Percentiles rank a stretch among this genome's conserved stretches.
Conservation (phyloP, 768 basidiomycete species). For the Dictyophora rubrovolvata region DNA sequence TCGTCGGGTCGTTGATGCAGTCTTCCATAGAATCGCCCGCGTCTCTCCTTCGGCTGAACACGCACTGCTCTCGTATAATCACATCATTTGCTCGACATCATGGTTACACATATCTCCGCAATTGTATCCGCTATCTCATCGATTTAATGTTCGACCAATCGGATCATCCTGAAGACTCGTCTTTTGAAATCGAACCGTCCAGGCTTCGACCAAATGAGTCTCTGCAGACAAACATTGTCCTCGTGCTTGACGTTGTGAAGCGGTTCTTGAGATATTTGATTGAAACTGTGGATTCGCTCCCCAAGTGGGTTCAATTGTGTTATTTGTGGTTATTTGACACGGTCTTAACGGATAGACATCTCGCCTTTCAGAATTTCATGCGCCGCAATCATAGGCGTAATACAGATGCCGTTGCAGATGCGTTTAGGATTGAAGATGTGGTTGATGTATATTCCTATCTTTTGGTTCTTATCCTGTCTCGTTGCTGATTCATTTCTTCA, state of each 20-base stretch:
- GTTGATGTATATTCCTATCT: slow-evolving; percentile 29
- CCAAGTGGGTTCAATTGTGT: not conserved
- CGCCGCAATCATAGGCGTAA: slow-evolving; percentile 50
- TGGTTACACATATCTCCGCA: slow-evolving; percentile 82
- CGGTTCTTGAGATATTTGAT: slow-evolving; percentile 41
- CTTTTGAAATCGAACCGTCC: slow-evolving; percentile 67
- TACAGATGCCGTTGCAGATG: slow-evolving; percentile 47
- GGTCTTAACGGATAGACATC: slow-evolving; percentile 30
- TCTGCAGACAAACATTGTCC: slow-evolving; percentile 48
- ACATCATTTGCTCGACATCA: slow-evolving; percentile 80
- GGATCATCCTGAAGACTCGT: slow-evolving; percentile 58
- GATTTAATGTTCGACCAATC: slow-evolving; percentile 48
- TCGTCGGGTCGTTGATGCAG: not conserved
- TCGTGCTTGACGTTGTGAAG: slow-evolving; percentile 61
- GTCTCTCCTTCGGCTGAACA: slow-evolving; percentile 72
- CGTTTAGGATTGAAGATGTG: slow-evolving; percentile 50
- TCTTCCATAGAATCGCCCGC: not conserved
- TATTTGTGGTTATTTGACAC: not conserved
- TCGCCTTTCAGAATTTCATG: slow-evolving; percentile 62
- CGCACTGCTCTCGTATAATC: slow-evolving; percentile 76
- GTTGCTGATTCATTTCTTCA: not conserved
- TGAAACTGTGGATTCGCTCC: not conserved
- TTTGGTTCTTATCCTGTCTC: slow-evolving; percentile 19
- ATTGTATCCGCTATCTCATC: slow-evolving; percentile 65
- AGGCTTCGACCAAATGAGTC: slow-evolving; percentile 43